phyloP scores from a whole-genome alignment of 208 protist species.

The Leishmania guyanensis region DNA sequence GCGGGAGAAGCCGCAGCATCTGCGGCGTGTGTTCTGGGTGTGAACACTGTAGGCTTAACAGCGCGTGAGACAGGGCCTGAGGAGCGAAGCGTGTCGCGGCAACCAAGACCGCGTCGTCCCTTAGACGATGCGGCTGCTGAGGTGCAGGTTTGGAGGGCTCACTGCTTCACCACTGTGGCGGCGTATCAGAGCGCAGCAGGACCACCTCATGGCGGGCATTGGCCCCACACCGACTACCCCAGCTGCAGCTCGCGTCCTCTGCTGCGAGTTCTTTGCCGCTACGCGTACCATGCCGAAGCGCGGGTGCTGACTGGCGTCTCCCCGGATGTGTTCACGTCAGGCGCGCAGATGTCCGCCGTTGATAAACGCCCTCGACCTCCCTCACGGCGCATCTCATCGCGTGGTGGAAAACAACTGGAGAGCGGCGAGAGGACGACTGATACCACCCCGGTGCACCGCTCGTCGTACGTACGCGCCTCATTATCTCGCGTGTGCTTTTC shows the following conservation, averaged over 20 bases:
- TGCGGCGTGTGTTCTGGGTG: not conserved
- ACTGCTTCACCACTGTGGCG: slow-evolving; percentile 9
- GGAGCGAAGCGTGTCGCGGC: not conserved
- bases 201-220: not conserved
- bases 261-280: slow-evolving; percentile 21
- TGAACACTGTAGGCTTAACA: not conserved
- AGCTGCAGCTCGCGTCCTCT: slow-evolving; percentile 4
- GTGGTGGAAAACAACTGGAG: too few relatives aligned
- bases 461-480: not conserved
- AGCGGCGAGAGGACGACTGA: not conserved
- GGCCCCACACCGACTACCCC: not conserved
- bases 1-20: not conserved
- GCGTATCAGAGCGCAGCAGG: slow-evolving; percentile 1
- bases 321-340: not conserved
- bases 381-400: not conserved
- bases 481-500: slow-evolving; percentile 18
- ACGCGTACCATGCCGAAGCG: slow-evolving; percentile 22
- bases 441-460: not conserved
- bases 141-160: slow-evolving; percentile 24
- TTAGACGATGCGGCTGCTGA: not conserved
- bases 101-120: not conserved
- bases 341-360: not conserved
- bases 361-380: not conserved
- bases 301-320: slow-evolving; percentile 20
- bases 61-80: not conserved